phyloP scores from a whole-genome alignment of 139 green algal genomes.

The Yamagishiella unicocca region DNA sequence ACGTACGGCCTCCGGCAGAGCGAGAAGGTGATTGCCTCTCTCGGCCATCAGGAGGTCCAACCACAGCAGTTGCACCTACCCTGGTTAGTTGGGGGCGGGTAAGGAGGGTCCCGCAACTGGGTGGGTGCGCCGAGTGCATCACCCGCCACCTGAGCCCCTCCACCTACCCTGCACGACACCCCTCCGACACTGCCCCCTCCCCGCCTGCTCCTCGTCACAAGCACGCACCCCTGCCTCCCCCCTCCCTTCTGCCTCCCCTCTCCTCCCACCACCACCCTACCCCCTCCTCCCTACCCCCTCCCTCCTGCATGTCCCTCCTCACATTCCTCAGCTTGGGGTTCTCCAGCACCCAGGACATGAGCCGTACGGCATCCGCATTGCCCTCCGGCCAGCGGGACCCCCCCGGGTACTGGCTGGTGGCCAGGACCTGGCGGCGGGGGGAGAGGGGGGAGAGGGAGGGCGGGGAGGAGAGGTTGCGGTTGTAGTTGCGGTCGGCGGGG shows the following conservation, averaged over 20 bases:
- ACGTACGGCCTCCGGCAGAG: too few species aligned
- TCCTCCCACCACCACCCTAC: not conserved
- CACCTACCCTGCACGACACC: not conserved
- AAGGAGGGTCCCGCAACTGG: too few species aligned
- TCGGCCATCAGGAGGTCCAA: too few species aligned
- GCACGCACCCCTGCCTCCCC: too few species aligned
- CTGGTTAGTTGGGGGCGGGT: too few species aligned
- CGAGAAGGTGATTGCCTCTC: too few species aligned
- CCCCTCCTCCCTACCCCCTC: too few species aligned
- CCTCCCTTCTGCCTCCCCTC: not conserved
- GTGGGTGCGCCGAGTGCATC: too few species aligned
- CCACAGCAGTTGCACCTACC: too few species aligned
- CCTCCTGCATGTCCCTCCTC: too few species aligned
- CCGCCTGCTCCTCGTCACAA: too few species aligned
- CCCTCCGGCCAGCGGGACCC: slow-evolving; percentile 74
- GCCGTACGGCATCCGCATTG: slow-evolving; percentile 93
- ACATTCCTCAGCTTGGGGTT: slow-evolving; percentile 79
- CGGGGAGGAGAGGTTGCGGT: not conserved
- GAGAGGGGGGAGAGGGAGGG: slow-evolving; percentile 65
- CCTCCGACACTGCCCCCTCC: too few species aligned
- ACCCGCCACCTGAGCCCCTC: not conserved
- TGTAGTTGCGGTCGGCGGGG: not conserved
- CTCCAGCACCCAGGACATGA: slow-evolving; percentile 92
- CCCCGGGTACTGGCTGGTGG: slow-evolving; percentile 59
- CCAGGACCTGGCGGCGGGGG: slow-evolving; percentile 57